Percentiles rank a stretch among this genome's conserved stretches.
These are phyloP conservation scores for Boletus rex-veris DNA, from an alignment of 768 basidiomycete genomes.

Conservation along the genomic window DNA sequence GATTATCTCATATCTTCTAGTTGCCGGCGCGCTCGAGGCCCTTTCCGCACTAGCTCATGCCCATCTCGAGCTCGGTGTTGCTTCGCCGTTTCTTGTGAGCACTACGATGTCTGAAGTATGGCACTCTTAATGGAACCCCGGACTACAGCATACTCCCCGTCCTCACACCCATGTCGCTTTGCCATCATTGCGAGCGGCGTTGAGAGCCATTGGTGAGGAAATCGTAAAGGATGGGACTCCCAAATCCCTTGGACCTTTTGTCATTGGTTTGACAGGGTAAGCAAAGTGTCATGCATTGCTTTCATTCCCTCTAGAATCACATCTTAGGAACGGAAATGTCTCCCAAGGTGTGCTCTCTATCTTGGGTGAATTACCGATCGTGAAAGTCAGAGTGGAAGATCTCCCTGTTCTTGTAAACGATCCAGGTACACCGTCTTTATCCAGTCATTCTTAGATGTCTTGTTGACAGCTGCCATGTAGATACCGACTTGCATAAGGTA, in stretches of 20 bases:
- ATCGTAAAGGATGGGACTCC: slow-evolving; percentile 60
- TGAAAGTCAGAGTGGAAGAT: slow-evolving; percentile 52
- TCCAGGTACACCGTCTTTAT: slow-evolving; percentile 38
- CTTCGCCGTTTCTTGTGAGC: slow-evolving; percentile 78
- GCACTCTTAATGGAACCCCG: neutral
- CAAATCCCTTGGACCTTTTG: slow-evolving; percentile 64
- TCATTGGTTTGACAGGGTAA: slow-evolving; percentile 83
- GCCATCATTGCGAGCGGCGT: slow-evolving; percentile 44
- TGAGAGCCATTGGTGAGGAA: slow-evolving; percentile 54
- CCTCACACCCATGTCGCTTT: slow-evolving; percentile 72
- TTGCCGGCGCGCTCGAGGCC: slow-evolving; percentile 82
- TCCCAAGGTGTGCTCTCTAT: slow-evolving; percentile 73
- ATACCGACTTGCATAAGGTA: slow-evolving; percentile 58
- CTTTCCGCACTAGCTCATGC: slow-evolving; percentile 74
- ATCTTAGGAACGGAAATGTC: slow-evolving; percentile 71
- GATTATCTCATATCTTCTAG: slow-evolving; percentile 35
- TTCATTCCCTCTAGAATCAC: neutral
- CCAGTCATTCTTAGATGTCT: neutral
- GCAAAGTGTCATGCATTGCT: slow-evolving; percentile 8
- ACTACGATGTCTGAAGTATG: neutral
- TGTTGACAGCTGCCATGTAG: slow-evolving; percentile 29
- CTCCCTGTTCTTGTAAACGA: slow-evolving; percentile 53
- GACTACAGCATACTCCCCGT: slow-evolving; percentile 60
- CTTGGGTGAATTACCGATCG: slow-evolving; percentile 65
- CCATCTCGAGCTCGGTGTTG: slow-evolving; percentile 73